Evolutionary conservation across 2,329 filamentous ascomycete species (phyloP).

Genomic region (Colletotrichum magnum): DNA sequence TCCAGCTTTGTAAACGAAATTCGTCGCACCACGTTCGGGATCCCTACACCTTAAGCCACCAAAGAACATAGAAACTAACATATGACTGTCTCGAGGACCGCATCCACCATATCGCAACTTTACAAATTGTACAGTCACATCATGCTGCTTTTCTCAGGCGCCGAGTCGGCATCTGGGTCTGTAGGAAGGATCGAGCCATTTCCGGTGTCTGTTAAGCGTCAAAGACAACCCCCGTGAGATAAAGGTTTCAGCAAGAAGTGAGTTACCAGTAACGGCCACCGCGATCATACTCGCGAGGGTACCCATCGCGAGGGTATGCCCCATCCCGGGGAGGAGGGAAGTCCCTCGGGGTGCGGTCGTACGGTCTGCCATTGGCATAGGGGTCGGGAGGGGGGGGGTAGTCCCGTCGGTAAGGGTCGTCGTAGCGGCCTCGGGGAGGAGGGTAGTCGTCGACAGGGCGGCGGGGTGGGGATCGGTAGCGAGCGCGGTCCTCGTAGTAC

Average conservation of each 20-base stretch:
- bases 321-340: conserved; percentile 64
- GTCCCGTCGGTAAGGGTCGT: conserved; percentile 83
- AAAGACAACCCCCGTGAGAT: conserved; percentile 40
- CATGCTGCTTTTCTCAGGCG: background rate
- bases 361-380: conserved; percentile 70
- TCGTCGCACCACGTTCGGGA: background rate
- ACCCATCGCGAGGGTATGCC: conserved; percentile 62
- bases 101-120: background rate
- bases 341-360: conserved; percentile 67
- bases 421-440: conserved; percentile 76
- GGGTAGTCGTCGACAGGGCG: conserved; percentile 84
- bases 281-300: conserved; percentile 65
- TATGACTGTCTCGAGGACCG: background rate
- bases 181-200: background rate
- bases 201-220: conserved; percentile 40
- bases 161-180: background rate
- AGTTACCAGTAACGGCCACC: conserved; percentile 67
- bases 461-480: conserved; percentile 85
- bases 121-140: background rate
- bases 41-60: background rate
- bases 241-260: conserved; percentile 33
- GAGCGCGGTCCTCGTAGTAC: conserved; percentile 88
- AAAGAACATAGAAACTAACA: background rate
- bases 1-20: background rate
- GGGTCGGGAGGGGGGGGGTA: conserved; percentile 76